Base-by-base conservation (phyloP, 192 early-diverging fungal species). In the Backusella sp. region DNA sequence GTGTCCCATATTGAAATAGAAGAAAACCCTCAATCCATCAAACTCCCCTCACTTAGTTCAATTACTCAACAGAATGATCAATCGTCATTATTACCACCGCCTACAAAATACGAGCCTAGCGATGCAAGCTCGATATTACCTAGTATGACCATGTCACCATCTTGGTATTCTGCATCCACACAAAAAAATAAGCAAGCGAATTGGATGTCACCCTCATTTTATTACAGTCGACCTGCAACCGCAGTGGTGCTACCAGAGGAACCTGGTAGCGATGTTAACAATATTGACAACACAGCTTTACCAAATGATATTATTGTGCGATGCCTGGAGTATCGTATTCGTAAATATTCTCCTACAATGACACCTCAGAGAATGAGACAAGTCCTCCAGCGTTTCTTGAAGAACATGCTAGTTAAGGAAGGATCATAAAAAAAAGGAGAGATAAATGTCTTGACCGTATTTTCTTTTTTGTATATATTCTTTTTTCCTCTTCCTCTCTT, bases 131-230 rank as follows among this genome's bases (percentile, higher is more conserved):
- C 71, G 12, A 74, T 74, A n/a, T 46, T 81, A 6, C 79, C 79
- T 4, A 77, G 75, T 44, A 74, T 76, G 72, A 70, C 75, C 7
- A 81, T 81, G 79, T 81, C 79, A 15, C 79, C 79, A n/a, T 77
- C 79, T 6, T 81, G 75, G 75, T 81, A 81, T 44, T 73, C 76
- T 23, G 75, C 79, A 9, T 81, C 79, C 1, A 76, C 79, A 65
- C 79, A 81, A 70, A 81, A 81, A 35, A 81, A 74, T 28, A 52
- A 53, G 12, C 73, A 81, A 4, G 59, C 52, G 1, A 70, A 73
- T 39, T 77, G 79, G 75, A 81, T 81, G 79, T 81, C 79, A n/a
- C 79, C 79, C 12, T 77, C 75, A n/a, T 81, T 81, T 44, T 81
- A 81, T 65, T 81, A 81, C 23, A 81, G 79, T 66, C 72, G 79